phyloP scores from a whole-genome alignment of 352 stramenopile genomes.

The Globisporangium yorkense region DNA sequence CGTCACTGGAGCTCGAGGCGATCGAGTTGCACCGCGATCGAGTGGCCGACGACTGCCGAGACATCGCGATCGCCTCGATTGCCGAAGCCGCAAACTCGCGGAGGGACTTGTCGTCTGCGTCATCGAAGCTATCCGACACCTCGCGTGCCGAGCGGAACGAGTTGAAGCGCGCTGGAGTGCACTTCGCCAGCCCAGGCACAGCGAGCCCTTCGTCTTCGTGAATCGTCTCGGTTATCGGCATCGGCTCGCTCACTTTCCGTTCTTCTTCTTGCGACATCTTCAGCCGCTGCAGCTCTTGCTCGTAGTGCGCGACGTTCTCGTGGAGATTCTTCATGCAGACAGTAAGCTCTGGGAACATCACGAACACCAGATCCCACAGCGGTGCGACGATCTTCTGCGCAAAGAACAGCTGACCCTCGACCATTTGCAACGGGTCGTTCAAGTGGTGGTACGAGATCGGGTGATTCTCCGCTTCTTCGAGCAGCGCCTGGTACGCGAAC shows the following conservation, averaged over 20 bases:
- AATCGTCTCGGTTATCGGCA: slow-evolving; percentile 3
- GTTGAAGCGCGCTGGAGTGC: slow-evolving; percentile 80
- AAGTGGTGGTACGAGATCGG: slow-evolving; percentile 77
- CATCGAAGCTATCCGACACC: slow-evolving; percentile 17
- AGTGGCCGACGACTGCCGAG: slow-evolving; percentile 1
- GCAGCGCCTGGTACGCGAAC: slow-evolving; percentile 81
- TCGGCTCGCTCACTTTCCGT: slow-evolving; percentile 6
- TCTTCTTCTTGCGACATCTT: slow-evolving; percentile 32
- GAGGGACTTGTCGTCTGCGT: slow-evolving; percentile 18
- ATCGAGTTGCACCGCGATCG: slow-evolving; percentile 8
- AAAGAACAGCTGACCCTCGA: slow-evolving; percentile 84
- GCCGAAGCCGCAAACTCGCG: slow-evolving; percentile 12
- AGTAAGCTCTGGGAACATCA: slow-evolving; percentile 71
- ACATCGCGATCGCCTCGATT: slow-evolving; percentile 12
- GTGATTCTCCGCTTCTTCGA: slow-evolving; percentile 77
- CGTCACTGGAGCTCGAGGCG: slow-evolving; percentile 7
- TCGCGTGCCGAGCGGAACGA: slow-evolving; percentile 68
- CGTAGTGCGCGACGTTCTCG: slow-evolving; percentile 79
- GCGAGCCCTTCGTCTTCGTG: slow-evolving; percentile 65
- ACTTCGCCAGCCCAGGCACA: slow-evolving; percentile 61
- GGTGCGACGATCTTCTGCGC: slow-evolving; percentile 78
- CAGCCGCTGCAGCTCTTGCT: slow-evolving; percentile 66
- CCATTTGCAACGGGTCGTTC: slow-evolving; percentile 80
- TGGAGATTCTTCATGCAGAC: slow-evolving; percentile 59
- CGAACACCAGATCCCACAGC: slow-evolving; percentile 67